Conservation (phyloP, 495 filamentous ascomycete genomes). For the Cenococcum geophilum region DNA sequence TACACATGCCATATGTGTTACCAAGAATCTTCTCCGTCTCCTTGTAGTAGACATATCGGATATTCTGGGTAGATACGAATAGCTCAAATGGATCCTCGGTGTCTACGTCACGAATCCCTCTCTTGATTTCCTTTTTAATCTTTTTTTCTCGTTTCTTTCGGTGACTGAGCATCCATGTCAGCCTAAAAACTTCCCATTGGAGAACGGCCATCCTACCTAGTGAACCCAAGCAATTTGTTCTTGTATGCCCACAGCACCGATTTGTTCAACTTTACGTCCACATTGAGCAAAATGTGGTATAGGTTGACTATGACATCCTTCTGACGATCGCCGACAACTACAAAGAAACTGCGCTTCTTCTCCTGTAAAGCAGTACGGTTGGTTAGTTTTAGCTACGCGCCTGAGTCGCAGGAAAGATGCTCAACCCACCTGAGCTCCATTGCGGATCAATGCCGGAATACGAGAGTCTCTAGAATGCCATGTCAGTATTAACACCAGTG, state of each 20-base stretch:
- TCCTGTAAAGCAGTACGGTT: conserved; percentile 42
- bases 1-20: conserved; percentile 98
- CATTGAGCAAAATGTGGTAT: conserved; percentile 85
- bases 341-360: conserved; percentile 96
- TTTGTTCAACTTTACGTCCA: conserved; percentile 92
- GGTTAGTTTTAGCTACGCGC: conserved; percentile 2
- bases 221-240: conserved; percentile 92
- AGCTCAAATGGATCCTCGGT: conserved; percentile 95
- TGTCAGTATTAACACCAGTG: conserved; percentile 8
- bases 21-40: conserved; percentile 99
- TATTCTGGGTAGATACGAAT: conserved; percentile 92
- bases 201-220: conserved; percentile 41
- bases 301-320: conserved; percentile 97
- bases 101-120: conserved; percentile 90
- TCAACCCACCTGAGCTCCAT: conserved; percentile 64
- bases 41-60: conserved; percentile 99
- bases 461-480: conserved; percentile 67
- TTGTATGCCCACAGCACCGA: conserved; percentile 99
- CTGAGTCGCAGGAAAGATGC: background rate
- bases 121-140: conserved; percentile 97
- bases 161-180: conserved; percentile 50
- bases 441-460: conserved; percentile 91
- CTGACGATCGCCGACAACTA: conserved; percentile 88
- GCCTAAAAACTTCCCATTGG: background rate
- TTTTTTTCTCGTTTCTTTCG: conserved; percentile 96